Base-by-base conservation (phyloP, 768 basidiomycete species). In the Leccinum boreale region DNA sequence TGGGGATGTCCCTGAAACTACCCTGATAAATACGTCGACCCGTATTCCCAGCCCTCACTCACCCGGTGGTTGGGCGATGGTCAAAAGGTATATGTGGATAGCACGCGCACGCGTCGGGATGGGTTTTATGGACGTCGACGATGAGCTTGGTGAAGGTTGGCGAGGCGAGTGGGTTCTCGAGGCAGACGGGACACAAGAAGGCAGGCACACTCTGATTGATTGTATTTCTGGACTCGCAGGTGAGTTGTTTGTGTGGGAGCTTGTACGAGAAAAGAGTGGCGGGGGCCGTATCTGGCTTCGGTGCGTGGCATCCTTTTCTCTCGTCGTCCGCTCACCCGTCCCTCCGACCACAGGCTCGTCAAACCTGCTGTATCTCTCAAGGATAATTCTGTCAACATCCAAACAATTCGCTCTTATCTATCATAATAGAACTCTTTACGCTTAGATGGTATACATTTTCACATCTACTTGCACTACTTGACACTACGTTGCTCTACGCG, bases 161-260 rank as follows among this genome's bases (percentile, higher is more conserved):
- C 75, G 79, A 31, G 86, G 86, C 9, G 87, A 91, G 61, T 91
- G 90, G 89, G 74, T 89, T 14, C 75, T 92, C n/a, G 87, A 92
- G 70, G 85, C 83, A 1, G 87, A 89, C 54, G 90, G 89, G 1
- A 92, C 89, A 17, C 76, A 72, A 31, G 88, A 89, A 67, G 87
- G 86, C 5, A 75, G 80, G 47, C 77, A 81, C 67, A 67, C 74
- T 3, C 69, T 90, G 44, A 58, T 86, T n/a, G 78, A 85, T 58
- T 84, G 83, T 63, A 71, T 87, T 12, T 65, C 70, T 1, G 68
- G 70, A 36, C 56, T 53, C 2, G 66, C 71, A 3, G 79, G 81
- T 0, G 72, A 64, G 62, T 60, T 57, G 12, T 72, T 73, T 28
- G 63, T 68, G 42, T 81, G 79, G 85, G 83, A 87, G 70, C 64